phyloP scores from a whole-genome alignment of 1,284 basidiomycete species.

The Boletus sp. region DNA sequence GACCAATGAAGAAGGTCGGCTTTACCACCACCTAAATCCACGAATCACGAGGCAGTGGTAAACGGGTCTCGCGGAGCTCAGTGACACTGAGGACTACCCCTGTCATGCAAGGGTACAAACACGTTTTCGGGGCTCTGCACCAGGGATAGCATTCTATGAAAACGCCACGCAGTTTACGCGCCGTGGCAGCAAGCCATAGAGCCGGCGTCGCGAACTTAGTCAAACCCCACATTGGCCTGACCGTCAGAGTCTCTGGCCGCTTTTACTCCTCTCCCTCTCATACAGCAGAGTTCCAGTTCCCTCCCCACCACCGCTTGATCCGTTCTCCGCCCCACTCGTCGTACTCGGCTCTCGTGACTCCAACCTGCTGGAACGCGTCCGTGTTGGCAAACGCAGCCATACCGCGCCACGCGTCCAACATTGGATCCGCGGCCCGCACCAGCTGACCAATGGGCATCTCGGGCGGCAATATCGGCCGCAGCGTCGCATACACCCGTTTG shows the following conservation, averaged over 20 bases:
- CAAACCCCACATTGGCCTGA: too few relatives aligned
- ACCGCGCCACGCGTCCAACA: conserved; percentile 86
- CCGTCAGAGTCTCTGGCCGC: background rate
- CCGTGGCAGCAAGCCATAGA: too few relatives aligned
- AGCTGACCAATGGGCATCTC: conserved; percentile 65
- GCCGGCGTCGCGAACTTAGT: too few relatives aligned
- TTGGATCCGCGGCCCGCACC: conserved; percentile 59
- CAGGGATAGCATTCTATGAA: too few relatives aligned
- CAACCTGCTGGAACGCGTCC: conserved; percentile 52
- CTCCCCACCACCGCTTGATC: conserved; percentile 77
- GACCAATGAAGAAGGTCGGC: background rate
- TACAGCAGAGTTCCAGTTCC: conserved; percentile 62
- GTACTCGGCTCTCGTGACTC: conserved; percentile 78
- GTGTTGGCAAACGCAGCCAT: conserved; percentile 82
- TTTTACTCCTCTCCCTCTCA: background rate
- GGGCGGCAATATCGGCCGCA: conserved; percentile 81
- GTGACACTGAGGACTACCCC: too few relatives aligned
- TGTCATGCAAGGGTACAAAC: too few relatives aligned
- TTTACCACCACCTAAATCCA: too few relatives aligned
- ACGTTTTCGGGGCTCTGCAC: too few relatives aligned
- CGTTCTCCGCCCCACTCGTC: conserved; percentile 89
- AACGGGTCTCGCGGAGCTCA: too few relatives aligned
- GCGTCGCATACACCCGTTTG: conserved; percentile 61
- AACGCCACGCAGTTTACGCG: too few relatives aligned
- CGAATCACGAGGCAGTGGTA: too few relatives aligned